Percentiles rank a stretch among this genome's conserved stretches.
Evolutionary conservation across 768 basidiomycete genomes (phyloP).

Genomic region (Lepiota brunneoincarnata): DNA sequence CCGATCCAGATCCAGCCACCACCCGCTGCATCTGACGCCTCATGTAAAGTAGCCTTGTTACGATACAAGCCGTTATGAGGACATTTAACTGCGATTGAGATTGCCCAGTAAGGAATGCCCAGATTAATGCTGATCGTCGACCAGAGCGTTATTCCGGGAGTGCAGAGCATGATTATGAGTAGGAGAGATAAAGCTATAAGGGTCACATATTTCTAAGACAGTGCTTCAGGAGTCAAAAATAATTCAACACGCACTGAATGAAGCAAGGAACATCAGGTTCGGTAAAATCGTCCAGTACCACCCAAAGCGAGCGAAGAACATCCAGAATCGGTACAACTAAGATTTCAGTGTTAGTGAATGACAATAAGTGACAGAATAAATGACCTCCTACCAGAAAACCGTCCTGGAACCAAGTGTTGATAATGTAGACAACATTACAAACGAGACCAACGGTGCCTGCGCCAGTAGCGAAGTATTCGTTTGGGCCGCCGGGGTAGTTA

Average conservation of each 20-base stretch:
- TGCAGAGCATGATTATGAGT: slow-evolving; percentile 9
- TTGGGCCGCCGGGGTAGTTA: slow-evolving; percentile 17
- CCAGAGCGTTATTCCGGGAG: slow-evolving; percentile 14
- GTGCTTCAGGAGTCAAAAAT: no score
- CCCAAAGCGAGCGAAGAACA: slow-evolving; percentile 10
- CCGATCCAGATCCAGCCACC: slow-evolving; percentile 22
- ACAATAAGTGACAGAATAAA: background rate
- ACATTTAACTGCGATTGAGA: slow-evolving; percentile 36
- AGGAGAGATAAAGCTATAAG: slow-evolving; percentile 8
- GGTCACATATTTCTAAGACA: background rate
- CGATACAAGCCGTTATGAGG: slow-evolving; percentile 33
- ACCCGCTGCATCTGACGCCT: slow-evolving; percentile 18
- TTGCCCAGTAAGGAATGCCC: slow-evolving; percentile 33
- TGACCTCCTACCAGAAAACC: slow-evolving; percentile 14
- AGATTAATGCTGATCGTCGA: slow-evolving; percentile 21
- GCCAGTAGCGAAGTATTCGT: slow-evolving; percentile 9
- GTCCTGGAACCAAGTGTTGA: slow-evolving; percentile 19
- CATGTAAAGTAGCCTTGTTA: slow-evolving; percentile 28
- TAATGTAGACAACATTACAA: slow-evolving; percentile 12
- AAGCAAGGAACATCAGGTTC: slow-evolving; percentile 9
- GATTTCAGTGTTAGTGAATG: no score
- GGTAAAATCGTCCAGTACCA: slow-evolving; percentile 5
- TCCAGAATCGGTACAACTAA: slow-evolving; percentile 15
- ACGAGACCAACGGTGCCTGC: slow-evolving; percentile 12
- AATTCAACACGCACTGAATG: slow-evolving; percentile 12